Conservation (phyloP, 805 yeast genomes). For the Teunomyces panamensis region DNA sequence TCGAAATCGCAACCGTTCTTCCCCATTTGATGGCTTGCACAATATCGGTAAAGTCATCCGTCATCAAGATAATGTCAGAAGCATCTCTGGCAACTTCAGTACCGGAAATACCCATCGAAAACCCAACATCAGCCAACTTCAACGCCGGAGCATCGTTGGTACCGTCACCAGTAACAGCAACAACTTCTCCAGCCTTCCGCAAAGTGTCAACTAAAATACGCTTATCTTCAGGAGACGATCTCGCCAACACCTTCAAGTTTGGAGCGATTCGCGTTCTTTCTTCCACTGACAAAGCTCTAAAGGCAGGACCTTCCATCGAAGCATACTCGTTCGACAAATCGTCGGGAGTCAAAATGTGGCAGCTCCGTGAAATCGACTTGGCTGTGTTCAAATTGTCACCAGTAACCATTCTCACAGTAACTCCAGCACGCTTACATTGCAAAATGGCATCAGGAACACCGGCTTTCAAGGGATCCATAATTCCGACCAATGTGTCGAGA, state of each 20-base stretch:
- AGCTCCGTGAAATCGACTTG: slow-evolving; percentile 79
- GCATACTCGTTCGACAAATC: slow-evolving; percentile 51
- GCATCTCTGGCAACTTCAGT: slow-evolving; percentile 99
- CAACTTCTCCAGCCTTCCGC: slow-evolving; percentile 81
- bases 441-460: slow-evolving; percentile 89
- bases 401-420: slow-evolving; percentile 94
- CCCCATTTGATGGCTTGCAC: slow-evolving; percentile 99
- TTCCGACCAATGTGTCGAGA: slow-evolving; percentile 80
- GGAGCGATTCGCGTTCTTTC: slow-evolving; percentile 68
- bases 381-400: slow-evolving; percentile 96
- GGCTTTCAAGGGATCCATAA: slow-evolving; percentile 88
- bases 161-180: slow-evolving; percentile 99
- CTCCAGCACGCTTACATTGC: slow-evolving; percentile 88
- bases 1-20: slow-evolving; percentile 90
- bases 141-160: slow-evolving; percentile 98
- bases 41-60: slow-evolving; percentile 90
- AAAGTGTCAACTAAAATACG: slow-evolving; percentile 79
- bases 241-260: slow-evolving; percentile 75
- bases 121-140: slow-evolving; percentile 95
- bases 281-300: slow-evolving; percentile 60
- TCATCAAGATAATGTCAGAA: slow-evolving; percentile 86
- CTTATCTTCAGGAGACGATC: slow-evolving; percentile 96
- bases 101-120: slow-evolving; percentile 98
- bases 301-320: slow-evolving; percentile 91
- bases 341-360: slow-evolving; percentile 67